A percentile compares a stretch with the other conserved stretches of the same genome.
Conservation (phyloP, 1,284 basidiomycete species). For the Peniophora sp. region DNA sequence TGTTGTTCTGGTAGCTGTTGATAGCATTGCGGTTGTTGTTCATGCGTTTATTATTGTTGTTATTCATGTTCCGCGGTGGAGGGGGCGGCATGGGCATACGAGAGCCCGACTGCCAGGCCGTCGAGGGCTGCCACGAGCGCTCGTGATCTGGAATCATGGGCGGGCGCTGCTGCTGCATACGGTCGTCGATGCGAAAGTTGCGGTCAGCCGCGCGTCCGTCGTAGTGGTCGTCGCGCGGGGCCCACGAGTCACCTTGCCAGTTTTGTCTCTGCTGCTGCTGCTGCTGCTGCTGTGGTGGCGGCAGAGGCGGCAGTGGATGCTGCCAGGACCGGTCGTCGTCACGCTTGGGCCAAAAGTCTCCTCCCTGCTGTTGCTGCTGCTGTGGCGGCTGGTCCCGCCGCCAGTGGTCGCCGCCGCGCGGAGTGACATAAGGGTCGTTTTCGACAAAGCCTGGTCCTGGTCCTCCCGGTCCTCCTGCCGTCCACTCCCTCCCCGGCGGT, state of each 20-base stretch:
- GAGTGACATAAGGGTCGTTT: too few relatives aligned
- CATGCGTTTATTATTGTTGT: too few relatives aligned
- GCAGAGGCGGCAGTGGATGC: too few relatives aligned
- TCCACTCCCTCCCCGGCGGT: too few relatives aligned
- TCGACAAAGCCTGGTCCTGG: too few relatives aligned
- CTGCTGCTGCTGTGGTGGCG: too few relatives aligned
- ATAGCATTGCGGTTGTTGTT: too few relatives aligned
- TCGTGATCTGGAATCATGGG: constrained; percentile 7
- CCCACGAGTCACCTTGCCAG: constrained; percentile 14
- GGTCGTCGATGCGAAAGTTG: background rate
- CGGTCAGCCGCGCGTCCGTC: constrained; percentile 11
- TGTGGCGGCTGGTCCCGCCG: too few relatives aligned
- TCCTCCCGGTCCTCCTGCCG: too few relatives aligned
- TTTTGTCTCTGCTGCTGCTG: background rate
- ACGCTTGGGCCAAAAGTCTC: constrained; percentile 12
- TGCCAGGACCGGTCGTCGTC: constrained; percentile 5
- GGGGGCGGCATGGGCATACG: constrained; percentile 5
- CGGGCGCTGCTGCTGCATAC: background rate
- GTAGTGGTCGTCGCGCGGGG: constrained; percentile 9
- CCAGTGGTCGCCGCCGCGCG: too few relatives aligned
- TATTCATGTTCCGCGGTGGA: too few relatives aligned
- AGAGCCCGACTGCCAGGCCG: constrained; percentile 23
- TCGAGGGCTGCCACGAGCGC: constrained; percentile 25
- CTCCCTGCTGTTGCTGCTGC: too few relatives aligned
- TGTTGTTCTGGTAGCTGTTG: constrained; percentile 42